Evolutionary conservation across 176 grass and related monocot species (phyloP).

Genomic region (Cenchrus fungigraminus): DNA sequence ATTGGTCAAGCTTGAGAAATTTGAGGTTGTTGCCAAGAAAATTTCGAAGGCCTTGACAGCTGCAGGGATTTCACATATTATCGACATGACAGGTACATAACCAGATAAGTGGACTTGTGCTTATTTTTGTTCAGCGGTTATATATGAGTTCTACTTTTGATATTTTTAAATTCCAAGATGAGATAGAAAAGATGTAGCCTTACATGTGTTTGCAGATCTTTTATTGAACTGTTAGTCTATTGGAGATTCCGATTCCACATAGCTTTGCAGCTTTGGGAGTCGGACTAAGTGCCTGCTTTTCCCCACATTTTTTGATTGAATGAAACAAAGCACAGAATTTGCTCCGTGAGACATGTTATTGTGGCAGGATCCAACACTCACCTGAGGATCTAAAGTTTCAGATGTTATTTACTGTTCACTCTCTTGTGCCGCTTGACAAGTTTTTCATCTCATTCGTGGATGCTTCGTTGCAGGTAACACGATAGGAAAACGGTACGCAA

Average conservation of each 20-base stretch:
- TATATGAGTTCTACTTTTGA: not conserved
- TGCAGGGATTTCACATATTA: slow-evolving; percentile 80
- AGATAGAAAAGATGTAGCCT: not conserved
- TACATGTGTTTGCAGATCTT: not conserved
- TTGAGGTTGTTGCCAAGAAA: slow-evolving; percentile 76
- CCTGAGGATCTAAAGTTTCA: not conserved
- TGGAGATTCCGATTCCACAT: not conserved
- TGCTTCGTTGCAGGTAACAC: slow-evolving; percentile 63
- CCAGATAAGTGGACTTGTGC: not conserved
- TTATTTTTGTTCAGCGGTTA: slow-evolving; percentile 15
- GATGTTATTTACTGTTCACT: not conserved
- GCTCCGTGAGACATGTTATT: not conserved
- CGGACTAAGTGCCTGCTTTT: not conserved
- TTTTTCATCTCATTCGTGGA: not conserved
- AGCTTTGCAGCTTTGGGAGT: not conserved
- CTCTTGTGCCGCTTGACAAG: not conserved
- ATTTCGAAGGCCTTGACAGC: slow-evolving; percentile 77
- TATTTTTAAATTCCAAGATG: not conserved
- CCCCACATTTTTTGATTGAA: not conserved
- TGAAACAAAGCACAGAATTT: not conserved
- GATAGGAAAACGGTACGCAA: slow-evolving; percentile 79
- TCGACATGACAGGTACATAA: slow-evolving; percentile 79
- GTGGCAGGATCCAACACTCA: not conserved
- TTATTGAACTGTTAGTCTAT: not conserved
- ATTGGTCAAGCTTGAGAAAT: slow-evolving; percentile 75